Base-by-base conservation (phyloP, 2,329 filamentous ascomycete species). In the Cyclaneusma minus region DNA sequence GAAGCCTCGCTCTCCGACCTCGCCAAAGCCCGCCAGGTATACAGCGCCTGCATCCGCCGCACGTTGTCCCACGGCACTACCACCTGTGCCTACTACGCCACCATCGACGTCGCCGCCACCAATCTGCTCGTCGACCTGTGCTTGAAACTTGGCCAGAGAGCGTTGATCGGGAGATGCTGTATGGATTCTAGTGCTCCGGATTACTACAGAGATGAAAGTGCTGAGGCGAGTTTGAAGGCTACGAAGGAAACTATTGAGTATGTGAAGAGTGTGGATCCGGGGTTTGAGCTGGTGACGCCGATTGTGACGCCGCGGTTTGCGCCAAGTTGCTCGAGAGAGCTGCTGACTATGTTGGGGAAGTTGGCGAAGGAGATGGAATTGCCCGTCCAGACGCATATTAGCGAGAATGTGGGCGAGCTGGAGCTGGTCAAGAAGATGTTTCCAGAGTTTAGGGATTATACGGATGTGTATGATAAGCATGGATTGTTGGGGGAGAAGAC, bases 21-120 rank as follows among this genome's bases (percentile, higher is more conserved):
- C 4, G 36, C 54, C 29, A 71, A 68, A 42, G 83, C 84, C 1
- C 60, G 59, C 9, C 60, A 58, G 18, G 73, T 91, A 34, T 98
- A 95, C 54, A 64, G 65, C 13, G 74, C 77, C 31, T 77, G 81
- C 36, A 68, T 98, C 35, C 61, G 70, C 16, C 72, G 81, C 24
- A 93, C 84, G 0, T 67, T 98, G 7, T 67, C 81, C 13, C 73
- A 94, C 47, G 89, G 89, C 35, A 98, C 89, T 7, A 98, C 89
- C 1, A 89, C 81, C 7, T 84, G 84, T 5, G 70, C 82, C n/a
- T 95, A 95, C 62, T 95, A 80, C 50, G 87, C 87, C 31, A 95
- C 89, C 14, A 72, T 83, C 35, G 75, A 92, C 48, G 79, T 92
- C 2, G 62, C 68, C 1, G 72, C 84, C 2, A 98, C 89, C n/a